Evolutionary conservation across 495 filamentous ascomycete genomes (phyloP).

Genomic region (Aspergillus haitiensis): DNA sequence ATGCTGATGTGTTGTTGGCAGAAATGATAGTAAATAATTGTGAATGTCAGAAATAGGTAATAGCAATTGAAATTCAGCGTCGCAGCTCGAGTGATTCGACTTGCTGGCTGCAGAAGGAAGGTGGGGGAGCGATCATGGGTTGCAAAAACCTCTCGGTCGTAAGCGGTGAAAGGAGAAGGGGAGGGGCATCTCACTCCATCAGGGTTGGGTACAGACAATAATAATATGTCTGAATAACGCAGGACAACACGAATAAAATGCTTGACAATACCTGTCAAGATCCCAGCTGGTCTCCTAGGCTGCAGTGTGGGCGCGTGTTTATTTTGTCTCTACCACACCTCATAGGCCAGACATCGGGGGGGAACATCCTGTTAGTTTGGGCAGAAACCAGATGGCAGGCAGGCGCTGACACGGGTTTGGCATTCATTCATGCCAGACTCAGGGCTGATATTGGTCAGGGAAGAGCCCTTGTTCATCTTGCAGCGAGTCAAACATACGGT

Average conservation of each 20-base stretch:
- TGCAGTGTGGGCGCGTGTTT: constrained; percentile 24
- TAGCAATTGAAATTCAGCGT: neutral
- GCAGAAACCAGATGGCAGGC: constrained; percentile 27
- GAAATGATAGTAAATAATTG: constrained; percentile 10
- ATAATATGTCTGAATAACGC: constrained; percentile 5
- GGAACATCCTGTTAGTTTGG: constrained; percentile 22
- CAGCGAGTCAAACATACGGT: constrained; percentile 30
- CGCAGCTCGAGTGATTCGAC: constrained; percentile 4
- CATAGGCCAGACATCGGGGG: constrained; percentile 17
- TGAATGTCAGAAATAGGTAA: constrained; percentile 7
- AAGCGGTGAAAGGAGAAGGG: constrained; percentile 25
- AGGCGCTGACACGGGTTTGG: constrained; percentile 10
- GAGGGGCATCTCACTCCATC: constrained; percentile 19
- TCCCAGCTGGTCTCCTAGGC: constrained; percentile 15
- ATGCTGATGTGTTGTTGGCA: constrained; percentile 20
- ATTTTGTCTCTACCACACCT: constrained; percentile 14
- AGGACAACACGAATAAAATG: constrained; percentile 8
- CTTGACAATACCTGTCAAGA: constrained; percentile 22
- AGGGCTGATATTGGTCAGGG: constrained; percentile 6
- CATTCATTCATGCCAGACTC: constrained; percentile 17
- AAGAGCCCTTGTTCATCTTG: constrained; percentile 25
- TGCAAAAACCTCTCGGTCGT: constrained; percentile 13
- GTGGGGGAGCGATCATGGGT: constrained; percentile 9
- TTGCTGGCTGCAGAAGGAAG: constrained; percentile 10
- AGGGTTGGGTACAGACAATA: constrained; percentile 18